A percentile compares a stretch with the other conserved stretches of the same genome.
Conservation (phyloP, 179 eudicot genomes). For the Spergularia azorica region DNA sequence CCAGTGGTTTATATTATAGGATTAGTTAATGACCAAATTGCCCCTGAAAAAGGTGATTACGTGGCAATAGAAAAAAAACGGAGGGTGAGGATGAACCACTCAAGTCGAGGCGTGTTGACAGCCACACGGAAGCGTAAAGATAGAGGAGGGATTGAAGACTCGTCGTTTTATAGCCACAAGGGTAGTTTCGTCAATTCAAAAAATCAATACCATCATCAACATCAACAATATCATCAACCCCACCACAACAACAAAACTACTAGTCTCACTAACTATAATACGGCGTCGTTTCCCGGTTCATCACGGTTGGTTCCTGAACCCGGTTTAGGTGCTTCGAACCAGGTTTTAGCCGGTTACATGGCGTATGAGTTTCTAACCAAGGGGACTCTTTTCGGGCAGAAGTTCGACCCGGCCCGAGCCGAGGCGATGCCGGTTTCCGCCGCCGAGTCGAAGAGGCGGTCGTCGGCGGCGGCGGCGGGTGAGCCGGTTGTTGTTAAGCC, state of each 20-base stretch:
- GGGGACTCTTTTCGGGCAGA: slow-evolving; percentile 72
- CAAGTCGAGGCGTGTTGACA: slow-evolving; percentile 33
- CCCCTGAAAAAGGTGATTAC: slow-evolving; percentile 17
- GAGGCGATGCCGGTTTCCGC: slow-evolving; percentile 38
- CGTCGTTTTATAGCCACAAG: slow-evolving; percentile 27
- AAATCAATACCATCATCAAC: slow-evolving; percentile 9
- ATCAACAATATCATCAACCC: slow-evolving; percentile 25
- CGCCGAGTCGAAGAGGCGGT: slow-evolving; percentile 29
- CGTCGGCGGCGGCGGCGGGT: background rate
- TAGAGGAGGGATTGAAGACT: slow-evolving; percentile 37
- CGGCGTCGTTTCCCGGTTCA: slow-evolving; percentile 24
- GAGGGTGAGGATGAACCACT: slow-evolving; percentile 58
- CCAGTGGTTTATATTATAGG: background rate
- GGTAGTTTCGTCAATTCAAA: slow-evolving; percentile 29
- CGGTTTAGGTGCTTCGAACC: slow-evolving; percentile 33
- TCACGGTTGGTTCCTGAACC: background rate
- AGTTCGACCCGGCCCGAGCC: slow-evolving; percentile 62
- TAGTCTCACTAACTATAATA: too few relatives aligned
- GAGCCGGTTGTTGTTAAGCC: slow-evolving; percentile 19
- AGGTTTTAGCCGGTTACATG: slow-evolving; percentile 76
- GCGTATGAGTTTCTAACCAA: slow-evolving; percentile 62
- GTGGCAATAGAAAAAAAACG: slow-evolving; percentile 22
- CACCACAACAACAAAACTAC: background rate
- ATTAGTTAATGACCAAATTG: background rate
- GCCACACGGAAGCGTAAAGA: slow-evolving; percentile 64